Evolutionary conservation across 257 asterid genomes (phyloP).

Genomic region (Coffea canephora): DNA sequence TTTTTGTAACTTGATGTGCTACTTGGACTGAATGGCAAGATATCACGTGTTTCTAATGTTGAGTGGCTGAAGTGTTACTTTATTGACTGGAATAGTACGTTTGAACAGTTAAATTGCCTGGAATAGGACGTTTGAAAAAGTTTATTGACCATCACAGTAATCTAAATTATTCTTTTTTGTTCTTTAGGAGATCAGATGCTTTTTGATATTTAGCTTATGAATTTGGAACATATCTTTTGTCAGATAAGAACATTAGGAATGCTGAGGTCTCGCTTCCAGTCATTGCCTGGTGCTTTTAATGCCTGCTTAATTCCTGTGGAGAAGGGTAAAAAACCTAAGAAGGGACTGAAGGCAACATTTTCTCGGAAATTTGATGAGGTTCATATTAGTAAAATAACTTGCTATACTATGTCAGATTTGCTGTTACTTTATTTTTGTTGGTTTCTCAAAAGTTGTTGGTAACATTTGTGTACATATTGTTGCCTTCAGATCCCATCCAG

Average conservation of each 20-base stretch:
- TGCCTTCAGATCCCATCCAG: constrained; percentile 64
- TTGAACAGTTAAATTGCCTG: background rate
- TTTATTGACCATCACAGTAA: background rate
- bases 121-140: background rate
- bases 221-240: constrained; percentile 15
- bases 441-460: constrained; percentile 13
- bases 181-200: background rate
- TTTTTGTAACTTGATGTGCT: no score
- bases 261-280: constrained; percentile 92
- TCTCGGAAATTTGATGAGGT: constrained; percentile 82
- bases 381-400: constrained; percentile 18
- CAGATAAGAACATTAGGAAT: constrained; percentile 92
- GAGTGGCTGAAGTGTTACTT: no score
- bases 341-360: constrained; percentile 72
- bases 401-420: background rate
- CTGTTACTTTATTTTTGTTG: constrained; percentile 7
- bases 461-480: constrained; percentile 14
- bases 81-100: no score
- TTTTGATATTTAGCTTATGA: background rate
- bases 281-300: constrained; percentile 92
- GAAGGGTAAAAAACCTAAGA: constrained; percentile 57
- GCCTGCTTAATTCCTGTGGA: constrained; percentile 74
- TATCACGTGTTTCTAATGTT: no score
- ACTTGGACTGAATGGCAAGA: no score
- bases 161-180: background rate